Evolutionary conservation across 805 yeast genomes (phyloP), one percentile per base, ranked within the genome.

Genomic region (Candida incommunis): DNA sequence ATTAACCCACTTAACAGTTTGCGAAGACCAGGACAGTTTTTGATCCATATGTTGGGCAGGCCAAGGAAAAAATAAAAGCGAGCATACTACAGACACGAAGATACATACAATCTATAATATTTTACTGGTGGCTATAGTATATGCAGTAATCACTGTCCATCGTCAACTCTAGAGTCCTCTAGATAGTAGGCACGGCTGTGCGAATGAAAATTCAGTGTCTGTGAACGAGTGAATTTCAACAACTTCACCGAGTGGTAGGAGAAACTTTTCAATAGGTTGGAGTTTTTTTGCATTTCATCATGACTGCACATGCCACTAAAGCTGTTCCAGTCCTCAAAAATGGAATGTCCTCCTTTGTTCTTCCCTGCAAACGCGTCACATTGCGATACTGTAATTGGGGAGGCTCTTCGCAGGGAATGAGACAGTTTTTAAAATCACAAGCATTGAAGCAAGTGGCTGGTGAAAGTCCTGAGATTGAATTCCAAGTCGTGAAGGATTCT

Each of bases 371-470:
- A 54, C 76, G 74, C 57, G 72, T 92, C 44, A 72, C 80, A 1
- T 61, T 92, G 41, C 81, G 83, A 49, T 92, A 80, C 66, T 87
- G 96, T 67, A 87, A 92, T 70, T 82, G 94, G 80, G 97, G 96
- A 40, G 97, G 96, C 21, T 82, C 94, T 2, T 88, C 97, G 1
- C 70, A 71, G 44, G 96, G 96, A 2, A 74, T 87, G 66, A 70
- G 69, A 47, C 78, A 81, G 45, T 76, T 82, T 48, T 65, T 92
- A 37, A 67, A 71, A 40, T 70, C 60, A 44, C 37, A 11, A 16
- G 70, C 74, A 54, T 69, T 75, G 25, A 65, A 72, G 44, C 50
- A 65, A 5, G 64, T 84, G 47, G 92, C 96, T 2, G 51, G 60
- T 20, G 54, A 66, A 41, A 70, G 84, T 58, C 79, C 84, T 35